These are phyloP conservation scores for Phytophthora capsici DNA, from an alignment of 352 stramenopile genomes.

Conservation along the genomic window DNA sequence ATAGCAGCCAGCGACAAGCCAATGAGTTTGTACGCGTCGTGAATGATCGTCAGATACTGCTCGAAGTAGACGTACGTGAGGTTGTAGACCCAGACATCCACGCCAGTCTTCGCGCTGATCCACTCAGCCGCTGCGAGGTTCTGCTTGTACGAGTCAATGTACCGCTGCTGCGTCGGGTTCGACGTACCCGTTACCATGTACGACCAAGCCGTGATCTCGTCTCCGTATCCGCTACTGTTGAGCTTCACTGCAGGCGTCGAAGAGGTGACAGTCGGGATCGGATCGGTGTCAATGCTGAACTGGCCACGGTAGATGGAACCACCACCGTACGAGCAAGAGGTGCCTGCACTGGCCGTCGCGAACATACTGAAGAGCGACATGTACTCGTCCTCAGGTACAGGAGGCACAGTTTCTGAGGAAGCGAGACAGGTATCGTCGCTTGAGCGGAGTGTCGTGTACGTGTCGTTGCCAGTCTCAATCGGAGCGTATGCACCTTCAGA, in stretches of 20 bases:
- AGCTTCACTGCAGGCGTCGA: constrained; percentile 46
- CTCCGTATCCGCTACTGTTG: constrained; percentile 49
- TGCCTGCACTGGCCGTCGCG: constrained; percentile 54
- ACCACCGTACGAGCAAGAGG: constrained; percentile 61
- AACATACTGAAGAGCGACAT: constrained; percentile 80
- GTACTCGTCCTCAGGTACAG: constrained; percentile 51
- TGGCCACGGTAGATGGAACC: constrained; percentile 64
- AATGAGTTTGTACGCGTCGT: constrained; percentile 58
- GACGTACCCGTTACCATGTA: constrained; percentile 63
- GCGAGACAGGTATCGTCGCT: constrained; percentile 42
- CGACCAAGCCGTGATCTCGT: constrained; percentile 58
- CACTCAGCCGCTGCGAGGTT: constrained; percentile 48
- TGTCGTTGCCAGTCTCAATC: constrained; percentile 49
- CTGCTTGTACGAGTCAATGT: constrained; percentile 68
- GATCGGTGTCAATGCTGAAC: constrained; percentile 62
- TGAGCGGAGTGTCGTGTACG: constrained; percentile 50
- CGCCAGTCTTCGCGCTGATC: constrained; percentile 61
- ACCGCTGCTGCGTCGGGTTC: constrained; percentile 60
- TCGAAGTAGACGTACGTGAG: constrained; percentile 69
- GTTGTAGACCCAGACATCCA: constrained; percentile 65
- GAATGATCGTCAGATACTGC: constrained; percentile 65
- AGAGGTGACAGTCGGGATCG: constrained; percentile 48
- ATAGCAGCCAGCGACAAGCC: constrained; percentile 51
- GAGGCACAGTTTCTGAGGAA: constrained; percentile 31
- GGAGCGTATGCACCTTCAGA: constrained; percentile 49